Evolutionary conservation across 2,329 filamentous ascomycete genomes (phyloP).

Genomic region (Aspergillus oerlinghausenensis): DNA sequence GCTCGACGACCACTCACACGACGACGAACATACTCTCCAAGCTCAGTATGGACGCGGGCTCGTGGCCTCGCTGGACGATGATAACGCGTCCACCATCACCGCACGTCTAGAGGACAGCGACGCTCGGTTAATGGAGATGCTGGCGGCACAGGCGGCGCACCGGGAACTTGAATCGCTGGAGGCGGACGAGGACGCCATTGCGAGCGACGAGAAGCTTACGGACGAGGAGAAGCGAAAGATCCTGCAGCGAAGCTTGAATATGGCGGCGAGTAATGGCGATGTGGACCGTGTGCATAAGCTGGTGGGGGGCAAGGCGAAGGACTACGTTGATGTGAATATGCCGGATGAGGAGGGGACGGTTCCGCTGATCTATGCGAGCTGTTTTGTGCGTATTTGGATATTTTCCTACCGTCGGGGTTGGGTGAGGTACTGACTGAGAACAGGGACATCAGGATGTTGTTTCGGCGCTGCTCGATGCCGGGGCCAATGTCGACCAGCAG

Average conservation of each 20-base stretch:
- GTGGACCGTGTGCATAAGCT: conserved; percentile 73
- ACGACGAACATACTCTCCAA: conserved; percentile 49
- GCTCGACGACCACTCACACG: conserved; percentile 71
- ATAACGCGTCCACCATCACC: conserved; percentile 40
- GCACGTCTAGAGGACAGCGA: conserved; percentile 70
- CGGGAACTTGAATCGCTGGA: conserved; percentile 64
- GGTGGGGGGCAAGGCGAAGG: conserved; percentile 66
- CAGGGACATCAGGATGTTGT: conserved; percentile 89
- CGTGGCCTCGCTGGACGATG: conserved; percentile 16
- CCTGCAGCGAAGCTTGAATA: conserved; percentile 82
- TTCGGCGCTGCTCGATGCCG: conserved; percentile 73
- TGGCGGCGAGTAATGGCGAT: conserved; percentile 96
- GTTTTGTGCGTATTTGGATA: conserved; percentile 64
- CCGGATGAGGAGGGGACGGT: conserved; percentile 92
- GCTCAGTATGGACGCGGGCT: conserved; percentile 30
- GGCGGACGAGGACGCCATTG: conserved; percentile 75
- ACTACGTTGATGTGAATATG: conserved; percentile 78
- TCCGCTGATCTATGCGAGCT: conserved; percentile 96
- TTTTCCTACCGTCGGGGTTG: neutral
- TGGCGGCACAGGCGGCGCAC: conserved; percentile 87
- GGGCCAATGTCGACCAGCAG: conserved; percentile 85
- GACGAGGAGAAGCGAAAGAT: conserved; percentile 73
- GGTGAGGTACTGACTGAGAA: conserved; percentile 8
- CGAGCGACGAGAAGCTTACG: conserved; percentile 67
- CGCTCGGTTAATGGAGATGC: conserved; percentile 86